phyloP scores from a whole-genome alignment of 208 protist genomes.

The Crithidia fasciculata region DNA sequence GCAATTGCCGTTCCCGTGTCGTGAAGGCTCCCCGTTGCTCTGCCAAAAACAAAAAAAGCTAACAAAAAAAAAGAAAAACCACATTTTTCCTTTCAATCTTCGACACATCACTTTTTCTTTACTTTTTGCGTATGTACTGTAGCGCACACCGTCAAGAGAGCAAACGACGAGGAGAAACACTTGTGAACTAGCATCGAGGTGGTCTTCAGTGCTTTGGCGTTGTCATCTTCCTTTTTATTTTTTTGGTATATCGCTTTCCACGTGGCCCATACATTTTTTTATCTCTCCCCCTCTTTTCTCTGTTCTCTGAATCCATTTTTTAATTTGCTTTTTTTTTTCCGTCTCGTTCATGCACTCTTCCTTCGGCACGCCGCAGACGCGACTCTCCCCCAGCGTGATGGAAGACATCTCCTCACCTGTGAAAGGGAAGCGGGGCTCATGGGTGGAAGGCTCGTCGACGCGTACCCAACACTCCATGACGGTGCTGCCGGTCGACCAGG shows the following conservation, averaged over 20 bases:
- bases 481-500: constrained; percentile 9
- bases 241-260: background rate
- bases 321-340: background rate
- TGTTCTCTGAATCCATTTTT: background rate
- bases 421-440: constrained; percentile 1
- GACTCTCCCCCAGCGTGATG: constrained; percentile 24
- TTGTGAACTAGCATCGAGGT: background rate
- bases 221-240: background rate
- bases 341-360: too few species aligned
- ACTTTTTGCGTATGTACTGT: too few species aligned
- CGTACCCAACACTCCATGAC: constrained; percentile 10
- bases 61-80: too few species aligned
- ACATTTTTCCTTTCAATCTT: too few species aligned
- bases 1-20: too few species aligned
- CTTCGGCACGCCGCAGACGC: too few species aligned
- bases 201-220: too few species aligned
- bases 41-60: too few species aligned
- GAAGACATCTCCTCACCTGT: constrained; percentile 30
- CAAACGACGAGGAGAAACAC: background rate
- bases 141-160: background rate
- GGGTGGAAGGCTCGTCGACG: constrained; percentile 14
- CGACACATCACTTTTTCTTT: too few species aligned
- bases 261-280: background rate
- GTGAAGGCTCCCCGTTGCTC: too few species aligned
- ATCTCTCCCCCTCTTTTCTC: background rate